phyloP scores from a whole-genome alignment of 768 basidiomycete species.

The Russula virescens region DNA sequence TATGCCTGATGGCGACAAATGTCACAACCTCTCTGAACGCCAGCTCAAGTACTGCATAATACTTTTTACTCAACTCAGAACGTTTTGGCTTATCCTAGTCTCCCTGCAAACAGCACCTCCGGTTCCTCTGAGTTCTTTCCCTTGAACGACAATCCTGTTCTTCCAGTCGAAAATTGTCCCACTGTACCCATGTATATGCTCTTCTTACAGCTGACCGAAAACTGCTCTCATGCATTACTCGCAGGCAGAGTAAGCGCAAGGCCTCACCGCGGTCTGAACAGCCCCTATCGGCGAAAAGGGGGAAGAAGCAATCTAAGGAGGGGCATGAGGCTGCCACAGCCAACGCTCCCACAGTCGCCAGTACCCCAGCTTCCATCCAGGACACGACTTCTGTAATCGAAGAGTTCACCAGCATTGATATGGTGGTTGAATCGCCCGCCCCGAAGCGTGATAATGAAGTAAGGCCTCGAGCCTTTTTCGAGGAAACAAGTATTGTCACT shows the following conservation, averaged over 20 bases:
- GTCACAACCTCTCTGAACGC: background rate
- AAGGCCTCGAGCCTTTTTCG: background rate
- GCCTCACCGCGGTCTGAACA: background rate
- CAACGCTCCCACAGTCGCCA: background rate
- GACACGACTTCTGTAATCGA: conserved; percentile 11
- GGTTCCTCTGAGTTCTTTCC: background rate
- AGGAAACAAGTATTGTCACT: conserved; percentile 17
- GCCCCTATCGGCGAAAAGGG: conserved; percentile 13
- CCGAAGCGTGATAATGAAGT: background rate
- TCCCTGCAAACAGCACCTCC: background rate
- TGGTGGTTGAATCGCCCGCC: background rate
- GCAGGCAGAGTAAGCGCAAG: conserved; percentile 13
- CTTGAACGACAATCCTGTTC: background rate
- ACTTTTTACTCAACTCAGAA: background rate
- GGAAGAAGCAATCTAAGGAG: background rate
- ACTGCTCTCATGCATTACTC: background rate
- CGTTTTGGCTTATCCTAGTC: background rate
- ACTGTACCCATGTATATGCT: conserved; percentile 4
- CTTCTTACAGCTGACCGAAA: background rate
- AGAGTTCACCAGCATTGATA: conserved; percentile 13
- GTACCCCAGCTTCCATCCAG: conserved; percentile 1
- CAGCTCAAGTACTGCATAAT: background rate
- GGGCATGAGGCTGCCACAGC: background rate
- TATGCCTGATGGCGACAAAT: conserved; percentile 6
- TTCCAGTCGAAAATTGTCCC: background rate